Conservation (phyloP, 139 green algal genomes). For the Micractinium sp. region DNA sequence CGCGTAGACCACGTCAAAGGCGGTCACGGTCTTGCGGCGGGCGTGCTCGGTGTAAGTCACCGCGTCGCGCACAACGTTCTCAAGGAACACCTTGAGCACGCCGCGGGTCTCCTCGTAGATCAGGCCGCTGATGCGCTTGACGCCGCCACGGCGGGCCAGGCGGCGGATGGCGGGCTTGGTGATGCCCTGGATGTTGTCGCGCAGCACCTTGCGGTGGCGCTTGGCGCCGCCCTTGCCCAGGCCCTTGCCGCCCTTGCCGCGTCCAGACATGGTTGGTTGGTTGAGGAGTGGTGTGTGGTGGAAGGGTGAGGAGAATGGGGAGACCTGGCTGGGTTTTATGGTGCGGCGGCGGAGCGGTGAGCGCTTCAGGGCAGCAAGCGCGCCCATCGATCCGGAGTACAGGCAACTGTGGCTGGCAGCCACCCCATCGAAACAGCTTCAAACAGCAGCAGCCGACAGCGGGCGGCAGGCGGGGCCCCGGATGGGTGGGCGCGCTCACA, state of each 20-base stretch:
- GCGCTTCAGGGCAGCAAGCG: too few relatives aligned
- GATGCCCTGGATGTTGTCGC: conserved; percentile 70
- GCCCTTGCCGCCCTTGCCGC: conserved; percentile 94
- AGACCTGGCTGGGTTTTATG: too few relatives aligned
- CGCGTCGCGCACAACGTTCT: conserved; percentile 92
- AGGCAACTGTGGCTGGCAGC: too few relatives aligned
- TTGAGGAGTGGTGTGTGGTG: too few relatives aligned
- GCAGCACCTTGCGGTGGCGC: conserved; percentile 90
- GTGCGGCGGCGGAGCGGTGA: too few relatives aligned
- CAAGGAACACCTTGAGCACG: conserved; percentile 92
- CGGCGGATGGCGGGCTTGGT: conserved; percentile 88
- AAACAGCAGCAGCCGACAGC: too few relatives aligned
- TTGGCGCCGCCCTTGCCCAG: conserved; percentile 92
- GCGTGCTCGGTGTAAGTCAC: conserved; percentile 99
- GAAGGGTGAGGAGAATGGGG: too few relatives aligned
- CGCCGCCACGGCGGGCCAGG: conserved; percentile 81
- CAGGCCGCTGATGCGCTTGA: conserved; percentile 88
- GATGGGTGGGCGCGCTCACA: too few relatives aligned
- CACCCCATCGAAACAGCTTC: too few relatives aligned
- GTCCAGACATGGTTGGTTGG: conserved; percentile 81
- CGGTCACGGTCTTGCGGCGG: conserved; percentile 95
- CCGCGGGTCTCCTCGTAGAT: conserved; percentile 92
- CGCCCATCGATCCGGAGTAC: too few relatives aligned
- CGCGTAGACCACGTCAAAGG: conserved; percentile 96
- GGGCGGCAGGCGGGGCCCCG: too few relatives aligned